phyloP scores from a whole-genome alignment of 169 alveolate species.

The Eimeria necatrix region DNA sequence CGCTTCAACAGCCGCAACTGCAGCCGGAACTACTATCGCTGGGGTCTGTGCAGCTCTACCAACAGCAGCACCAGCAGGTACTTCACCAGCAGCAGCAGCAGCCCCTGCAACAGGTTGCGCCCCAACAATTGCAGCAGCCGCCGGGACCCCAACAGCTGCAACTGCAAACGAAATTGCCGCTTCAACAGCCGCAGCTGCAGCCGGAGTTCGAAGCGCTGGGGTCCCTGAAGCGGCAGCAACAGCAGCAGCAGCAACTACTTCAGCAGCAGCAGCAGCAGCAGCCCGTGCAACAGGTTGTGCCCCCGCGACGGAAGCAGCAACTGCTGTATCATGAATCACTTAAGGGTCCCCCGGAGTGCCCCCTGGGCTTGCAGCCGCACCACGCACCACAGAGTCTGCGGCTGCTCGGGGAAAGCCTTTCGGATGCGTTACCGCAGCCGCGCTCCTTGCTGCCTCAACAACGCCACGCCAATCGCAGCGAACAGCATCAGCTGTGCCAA shows the following conservation, averaged over 20 bases:
- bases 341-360: neutral
- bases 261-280: constrained; percentile 32
- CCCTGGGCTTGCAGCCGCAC: too few relatives aligned
- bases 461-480: neutral
- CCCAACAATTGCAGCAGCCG: neutral
- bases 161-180: neutral
- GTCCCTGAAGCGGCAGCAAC: neutral
- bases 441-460: neutral
- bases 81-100: neutral
- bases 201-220: neutral
- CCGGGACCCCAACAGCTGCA: constrained; percentile 15
- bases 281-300: neutral
- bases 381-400: too few relatives aligned
- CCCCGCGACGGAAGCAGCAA: neutral
- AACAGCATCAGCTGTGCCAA: too few relatives aligned
- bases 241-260: constrained; percentile 34
- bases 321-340: neutral
- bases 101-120: neutral
- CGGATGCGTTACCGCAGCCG: neutral
- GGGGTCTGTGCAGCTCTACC: neutral
- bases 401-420: neutral
- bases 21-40: neutral
- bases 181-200: constrained; percentile 8
- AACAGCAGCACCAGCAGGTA: neutral
- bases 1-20: neutral